phyloP scores from a whole-genome alignment of 495 filamentous ascomycete species.

The Penicillium bialowiezense region DNA sequence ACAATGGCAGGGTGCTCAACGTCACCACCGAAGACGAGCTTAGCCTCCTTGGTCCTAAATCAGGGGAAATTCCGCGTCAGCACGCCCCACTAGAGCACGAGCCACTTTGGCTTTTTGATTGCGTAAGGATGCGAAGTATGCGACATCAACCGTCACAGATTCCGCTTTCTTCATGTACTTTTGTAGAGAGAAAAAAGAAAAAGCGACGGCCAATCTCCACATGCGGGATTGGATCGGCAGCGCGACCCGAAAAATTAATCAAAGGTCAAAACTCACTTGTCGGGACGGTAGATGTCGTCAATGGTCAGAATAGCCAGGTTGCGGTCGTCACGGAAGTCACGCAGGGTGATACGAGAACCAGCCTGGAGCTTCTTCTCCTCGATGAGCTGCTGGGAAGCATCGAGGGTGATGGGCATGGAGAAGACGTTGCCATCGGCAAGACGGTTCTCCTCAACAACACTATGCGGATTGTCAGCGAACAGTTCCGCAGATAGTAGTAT shows the following conservation, averaged over 20 bases:
- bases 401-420: slow-evolving; percentile 94
- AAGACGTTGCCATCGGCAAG: slow-evolving; percentile 90
- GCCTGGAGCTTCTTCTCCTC: slow-evolving; percentile 68
- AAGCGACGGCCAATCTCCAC: neutral
- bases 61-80: slow-evolving; percentile 37
- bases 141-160: neutral
- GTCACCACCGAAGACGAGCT: slow-evolving; percentile 93
- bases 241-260: neutral
- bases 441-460: slow-evolving; percentile 83
- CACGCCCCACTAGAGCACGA: slow-evolving; percentile 24
- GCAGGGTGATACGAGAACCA: slow-evolving; percentile 78
- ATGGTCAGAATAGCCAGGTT: slow-evolving; percentile 94
- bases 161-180: neutral
- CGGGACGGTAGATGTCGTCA: slow-evolving; percentile 91
- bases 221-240: slow-evolving; percentile 8
- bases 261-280: slow-evolving; percentile 68
- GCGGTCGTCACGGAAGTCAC: slow-evolving; percentile 93
- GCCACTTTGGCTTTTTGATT: slow-evolving; percentile 5
- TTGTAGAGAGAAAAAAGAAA: neutral
- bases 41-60: slow-evolving; percentile 76
- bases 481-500: neutral
- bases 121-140: slow-evolving; percentile 5
- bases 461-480: slow-evolving; percentile 33
- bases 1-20: slow-evolving; percentile 88
- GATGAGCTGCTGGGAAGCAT: slow-evolving; percentile 72